Conservation (phyloP, 768 basidiomycete species). For the Boletus coccyginus region DNA sequence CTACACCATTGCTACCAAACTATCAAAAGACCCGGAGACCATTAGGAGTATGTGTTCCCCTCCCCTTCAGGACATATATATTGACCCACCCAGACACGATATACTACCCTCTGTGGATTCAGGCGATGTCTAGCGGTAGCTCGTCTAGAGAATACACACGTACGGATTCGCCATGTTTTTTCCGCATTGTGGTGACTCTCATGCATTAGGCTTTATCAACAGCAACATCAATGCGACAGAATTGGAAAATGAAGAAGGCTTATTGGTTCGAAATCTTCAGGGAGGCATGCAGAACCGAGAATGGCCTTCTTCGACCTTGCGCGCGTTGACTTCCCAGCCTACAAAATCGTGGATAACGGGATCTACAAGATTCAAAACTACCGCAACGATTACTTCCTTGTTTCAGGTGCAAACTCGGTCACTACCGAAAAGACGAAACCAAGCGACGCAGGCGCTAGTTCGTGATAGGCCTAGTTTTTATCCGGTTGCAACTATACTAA, state of each 20-base stretch:
- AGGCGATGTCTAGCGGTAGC: background rate
- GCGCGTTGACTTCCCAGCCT: background rate
- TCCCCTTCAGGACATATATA: background rate
- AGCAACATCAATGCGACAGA: background rate
- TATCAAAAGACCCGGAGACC: background rate
- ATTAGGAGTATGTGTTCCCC: background rate
- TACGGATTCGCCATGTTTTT: background rate
- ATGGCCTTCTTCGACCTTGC: background rate
- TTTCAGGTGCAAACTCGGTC: background rate
- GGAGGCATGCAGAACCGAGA: background rate
- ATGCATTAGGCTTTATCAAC: conserved; percentile 1
- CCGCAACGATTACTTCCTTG: background rate
- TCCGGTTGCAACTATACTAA: background rate
- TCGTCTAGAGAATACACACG: background rate
- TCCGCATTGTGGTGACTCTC: no score
- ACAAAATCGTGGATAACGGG: background rate
- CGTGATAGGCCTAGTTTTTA: background rate
- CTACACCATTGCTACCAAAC: background rate
- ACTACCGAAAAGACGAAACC: background rate
- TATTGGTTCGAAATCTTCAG: background rate
- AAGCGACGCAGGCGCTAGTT: background rate
- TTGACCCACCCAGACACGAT: background rate
- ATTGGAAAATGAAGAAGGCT: background rate
- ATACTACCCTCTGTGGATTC: background rate
- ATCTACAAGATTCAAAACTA: conserved; percentile 5